These are phyloP conservation scores for Leccinum fibrillosum DNA, from an alignment of 768 basidiomycete species.

Conservation along the genomic window DNA sequence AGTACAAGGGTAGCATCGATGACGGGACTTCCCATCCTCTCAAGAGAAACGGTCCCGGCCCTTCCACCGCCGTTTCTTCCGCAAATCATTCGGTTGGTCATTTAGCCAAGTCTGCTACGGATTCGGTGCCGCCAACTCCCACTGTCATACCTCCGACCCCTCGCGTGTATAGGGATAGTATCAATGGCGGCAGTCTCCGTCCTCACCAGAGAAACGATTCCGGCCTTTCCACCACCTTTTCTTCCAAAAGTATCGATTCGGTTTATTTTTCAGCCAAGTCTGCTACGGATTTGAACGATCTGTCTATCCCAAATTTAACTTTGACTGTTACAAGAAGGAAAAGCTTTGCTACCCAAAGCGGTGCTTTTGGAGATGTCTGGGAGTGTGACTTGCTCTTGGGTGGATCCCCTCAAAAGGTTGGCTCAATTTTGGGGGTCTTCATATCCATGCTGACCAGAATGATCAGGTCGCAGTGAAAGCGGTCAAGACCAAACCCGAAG, in stretches of 20 bases:
- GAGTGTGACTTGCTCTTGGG: constrained; percentile 19
- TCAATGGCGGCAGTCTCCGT: neutral
- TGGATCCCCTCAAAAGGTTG: constrained; percentile 6
- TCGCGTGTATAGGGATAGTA: neutral
- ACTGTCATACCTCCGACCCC: constrained; percentile 14
- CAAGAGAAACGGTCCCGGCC: neutral
- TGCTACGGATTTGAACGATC: constrained; percentile 5
- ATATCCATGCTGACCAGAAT: neutral
- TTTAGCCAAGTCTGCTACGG: constrained; percentile 9
- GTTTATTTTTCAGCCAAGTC: constrained; percentile 10
- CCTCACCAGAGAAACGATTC: neutral
- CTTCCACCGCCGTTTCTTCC: neutral
- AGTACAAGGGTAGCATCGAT: neutral
- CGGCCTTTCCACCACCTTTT: neutral
- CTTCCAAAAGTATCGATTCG: neutral
- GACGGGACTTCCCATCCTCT: neutral
- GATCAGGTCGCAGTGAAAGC: constrained; percentile 23
- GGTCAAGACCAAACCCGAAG: constrained; percentile 2
- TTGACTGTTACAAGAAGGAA: constrained; percentile 4
- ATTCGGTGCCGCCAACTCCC: constrained; percentile 3
- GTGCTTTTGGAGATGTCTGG: constrained; percentile 23
- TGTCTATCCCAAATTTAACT: constrained; percentile 3
- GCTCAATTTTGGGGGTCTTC: neutral
- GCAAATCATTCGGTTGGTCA: constrained; percentile 1
- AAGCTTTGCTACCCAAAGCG: constrained; percentile 5